Conservation (phyloP, 768 basidiomycete species). For the Mycena venus region DNA sequence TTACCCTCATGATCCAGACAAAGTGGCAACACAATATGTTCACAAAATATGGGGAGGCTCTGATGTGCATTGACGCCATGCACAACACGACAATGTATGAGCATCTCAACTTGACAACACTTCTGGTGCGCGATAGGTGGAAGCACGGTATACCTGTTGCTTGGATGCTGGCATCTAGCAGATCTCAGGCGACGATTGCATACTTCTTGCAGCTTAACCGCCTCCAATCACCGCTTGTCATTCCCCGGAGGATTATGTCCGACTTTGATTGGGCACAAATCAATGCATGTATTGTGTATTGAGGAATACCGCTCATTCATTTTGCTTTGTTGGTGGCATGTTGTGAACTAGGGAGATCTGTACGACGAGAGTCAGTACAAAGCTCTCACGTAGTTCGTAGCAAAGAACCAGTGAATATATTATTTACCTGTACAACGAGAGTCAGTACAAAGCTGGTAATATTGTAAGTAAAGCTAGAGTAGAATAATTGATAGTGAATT, state of each 20-base stretch:
- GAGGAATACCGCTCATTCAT: background rate
- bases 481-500: too few relatives aligned
- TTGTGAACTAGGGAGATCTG: too few relatives aligned
- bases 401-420: too few relatives aligned
- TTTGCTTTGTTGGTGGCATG: background rate
- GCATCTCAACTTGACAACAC: background rate
- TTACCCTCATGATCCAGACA: too few relatives aligned
- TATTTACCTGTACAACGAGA: too few relatives aligned
- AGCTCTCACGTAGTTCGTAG: too few relatives aligned
- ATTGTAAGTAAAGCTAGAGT: too few relatives aligned
- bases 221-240: background rate
- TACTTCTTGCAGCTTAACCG: background rate
- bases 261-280: background rate
- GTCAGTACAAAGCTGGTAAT: too few relatives aligned
- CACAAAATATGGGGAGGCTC: too few relatives aligned
- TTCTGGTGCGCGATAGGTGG: background rate
- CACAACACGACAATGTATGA: background rate
- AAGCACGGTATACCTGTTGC: background rate
- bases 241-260: background rate
- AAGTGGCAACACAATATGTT: too few relatives aligned
- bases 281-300: background rate
- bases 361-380: too few relatives aligned
- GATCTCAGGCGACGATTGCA: background rate
- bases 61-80: background rate
- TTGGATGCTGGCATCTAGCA: background rate